Evolutionary conservation across 2,329 filamentous ascomycete genomes (phyloP), one percentile per base, ranked within the genome.

Genomic region (Aspergillus fructus): DNA sequence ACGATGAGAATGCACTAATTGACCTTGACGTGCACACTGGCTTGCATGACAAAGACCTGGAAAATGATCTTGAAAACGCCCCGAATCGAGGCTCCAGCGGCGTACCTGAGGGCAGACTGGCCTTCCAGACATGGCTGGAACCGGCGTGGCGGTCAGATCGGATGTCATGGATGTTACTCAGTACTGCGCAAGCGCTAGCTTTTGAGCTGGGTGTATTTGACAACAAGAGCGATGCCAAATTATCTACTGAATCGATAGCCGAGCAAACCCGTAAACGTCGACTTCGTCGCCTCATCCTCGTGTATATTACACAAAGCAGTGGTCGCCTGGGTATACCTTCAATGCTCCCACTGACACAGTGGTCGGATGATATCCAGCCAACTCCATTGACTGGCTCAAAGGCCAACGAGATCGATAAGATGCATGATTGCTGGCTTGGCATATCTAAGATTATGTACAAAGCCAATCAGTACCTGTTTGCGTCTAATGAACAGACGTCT

Each of bases 101-200:
- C 30, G 85, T 85, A n/a, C 83, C 91, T 19, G 90, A 91, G 45
- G 91, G 91, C 9, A 88, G 90, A 71, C 82, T 92, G 27, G 94
- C 78, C 2, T 79, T 97, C 62, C 92, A 96, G 70, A 93, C 91
- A 71, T 97, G 94, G 91, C 85, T 97, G 4, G 94, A 99, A 73
- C 94, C 94, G 2, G 93, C 91, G 8, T 97, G 93, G 91, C 84
- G 93, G 66, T 91, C 89, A 62, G 93, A 97, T 68, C 89, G 92
- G 54, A 96, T 97, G 90, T 96, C 91, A 70, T 97, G 93, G 93
- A 97, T 97, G 91, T 80, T 97, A 13, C 82, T 97, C 30, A 96
- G 91, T 68, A 96, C 92, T 39, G 92, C 91, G 13, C 90, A 93
- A 79, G 90, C 92, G 1, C 80, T 97, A 39, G 91, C 90, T 0